Percentiles rank a stretch among this genome's conserved stretches.
phyloP scores from a whole-genome alignment of 768 basidiomycete genomes.

The Gymnopilus dilepis region DNA sequence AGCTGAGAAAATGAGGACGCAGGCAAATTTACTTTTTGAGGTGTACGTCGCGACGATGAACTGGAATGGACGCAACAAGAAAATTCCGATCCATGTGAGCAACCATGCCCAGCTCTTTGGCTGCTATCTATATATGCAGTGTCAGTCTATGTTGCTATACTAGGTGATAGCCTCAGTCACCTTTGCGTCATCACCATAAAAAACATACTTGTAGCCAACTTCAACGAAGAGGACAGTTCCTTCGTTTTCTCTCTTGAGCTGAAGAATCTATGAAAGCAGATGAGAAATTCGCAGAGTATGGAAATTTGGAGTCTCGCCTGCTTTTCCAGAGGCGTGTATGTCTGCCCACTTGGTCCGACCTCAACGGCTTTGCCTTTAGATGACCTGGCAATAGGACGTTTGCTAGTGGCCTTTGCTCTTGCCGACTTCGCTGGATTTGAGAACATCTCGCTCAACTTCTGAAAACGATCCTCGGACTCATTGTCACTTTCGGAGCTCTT shows the following conservation, averaged over 20 bases:
- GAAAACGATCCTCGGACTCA: slow-evolving; percentile 48
- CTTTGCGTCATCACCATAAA: slow-evolving; percentile 86
- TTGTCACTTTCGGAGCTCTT: slow-evolving; percentile 33
- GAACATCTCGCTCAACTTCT: slow-evolving; percentile 53
- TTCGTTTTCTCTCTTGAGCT: slow-evolving; percentile 67
- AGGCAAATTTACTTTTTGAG: slow-evolving; percentile 64
- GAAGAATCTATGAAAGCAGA: slow-evolving; percentile 44
- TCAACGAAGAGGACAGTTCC: slow-evolving; percentile 79
- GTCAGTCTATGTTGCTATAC: background rate
- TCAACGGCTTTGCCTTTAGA: slow-evolving; percentile 42
- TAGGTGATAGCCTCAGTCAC: slow-evolving; percentile 48
- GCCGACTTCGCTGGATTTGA: slow-evolving; percentile 39
- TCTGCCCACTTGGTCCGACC: slow-evolving; percentile 70
- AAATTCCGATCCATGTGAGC: slow-evolving; percentile 77
- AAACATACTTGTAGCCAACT: slow-evolving; percentile 84
- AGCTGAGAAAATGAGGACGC: slow-evolving; percentile 1
- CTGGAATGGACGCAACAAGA: slow-evolving; percentile 74
- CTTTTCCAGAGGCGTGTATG: slow-evolving; percentile 79
- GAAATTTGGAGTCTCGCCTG: slow-evolving; percentile 48
- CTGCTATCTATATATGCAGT: slow-evolving; percentile 58
- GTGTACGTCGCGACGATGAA: slow-evolving; percentile 69
- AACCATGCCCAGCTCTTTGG: slow-evolving; percentile 79
- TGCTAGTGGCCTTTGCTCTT: slow-evolving; percentile 41
- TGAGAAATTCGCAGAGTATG: background rate
- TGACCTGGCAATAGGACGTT: slow-evolving; percentile 25